Percentiles rank a stretch among this genome's conserved stretches.
Conservation (phyloP, 805 yeast genomes). For the Sugiyamaella lignohabitans region DNA sequence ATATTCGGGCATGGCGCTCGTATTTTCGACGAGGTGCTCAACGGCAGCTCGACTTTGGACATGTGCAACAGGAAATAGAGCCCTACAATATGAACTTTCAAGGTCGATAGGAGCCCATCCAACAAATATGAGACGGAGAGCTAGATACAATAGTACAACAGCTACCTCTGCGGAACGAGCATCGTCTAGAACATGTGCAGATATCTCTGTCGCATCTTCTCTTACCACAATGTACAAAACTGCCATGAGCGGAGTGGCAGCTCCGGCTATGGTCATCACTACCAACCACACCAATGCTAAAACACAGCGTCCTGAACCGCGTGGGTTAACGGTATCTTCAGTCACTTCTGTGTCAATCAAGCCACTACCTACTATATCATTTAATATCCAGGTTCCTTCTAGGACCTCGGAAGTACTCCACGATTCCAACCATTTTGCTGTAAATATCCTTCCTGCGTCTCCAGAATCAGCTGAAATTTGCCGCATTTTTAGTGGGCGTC, state of each 20-base stretch:
- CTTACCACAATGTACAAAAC: constrained; percentile 20
- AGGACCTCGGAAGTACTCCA: constrained; percentile 66
- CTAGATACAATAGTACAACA: too few species aligned
- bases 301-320: constrained; percentile 31
- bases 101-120: too few species aligned
- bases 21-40: too few species aligned
- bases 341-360: constrained; percentile 73
- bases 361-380: constrained; percentile 75
- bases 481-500: constrained; percentile 55
- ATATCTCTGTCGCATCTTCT: too few species aligned
- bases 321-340: constrained; percentile 81
- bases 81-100: too few species aligned
- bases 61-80: too few species aligned
- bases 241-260: constrained; percentile 43
- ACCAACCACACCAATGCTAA: constrained; percentile 35
- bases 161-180: too few species aligned
- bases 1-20: too few species aligned
- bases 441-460: constrained; percentile 69
- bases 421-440: constrained; percentile 51
- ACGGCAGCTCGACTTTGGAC: too few species aligned
- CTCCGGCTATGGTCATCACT: constrained; percentile 56
- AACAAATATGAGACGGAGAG: too few species aligned
- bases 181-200: too few species aligned
- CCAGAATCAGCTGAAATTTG: constrained; percentile 51
- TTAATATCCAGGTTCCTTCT: constrained; percentile 83